Base-by-base conservation (phyloP, 2,329 filamentous ascomycete genomes). In the Graphilbum sp. region DNA sequence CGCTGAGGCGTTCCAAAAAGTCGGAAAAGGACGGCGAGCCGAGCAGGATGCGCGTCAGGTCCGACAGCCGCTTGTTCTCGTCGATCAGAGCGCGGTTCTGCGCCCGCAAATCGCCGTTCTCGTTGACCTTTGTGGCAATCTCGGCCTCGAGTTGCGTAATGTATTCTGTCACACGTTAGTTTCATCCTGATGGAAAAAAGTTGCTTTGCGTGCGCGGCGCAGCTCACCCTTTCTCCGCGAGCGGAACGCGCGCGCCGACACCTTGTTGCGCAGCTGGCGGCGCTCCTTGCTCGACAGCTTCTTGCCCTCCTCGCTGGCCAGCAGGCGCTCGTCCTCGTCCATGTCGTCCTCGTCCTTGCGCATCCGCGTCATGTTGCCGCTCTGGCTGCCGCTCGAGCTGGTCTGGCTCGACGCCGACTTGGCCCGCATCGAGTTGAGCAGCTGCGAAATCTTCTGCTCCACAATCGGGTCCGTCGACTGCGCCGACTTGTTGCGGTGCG, bases 251-350 rank as follows among this genome's bases (percentile, higher is more conserved):
- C 90, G 84, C 45, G 90, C 90, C 32, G 90, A 98, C 5, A 98
- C 90, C 63, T 98, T 98, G 72, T 98, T 98, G 46, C 90, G 76
- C n/a, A 98, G 71, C 60, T 96, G 90, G 48, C 90, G 79, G 43
- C 90, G 79, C 61, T 96, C 87, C 64, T 96, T 96, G 67, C 85
- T 93, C 60, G 79, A 90, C n/a, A 98, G 72, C 66, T 95, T 95
- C 77, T 98, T 98, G 51, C 88, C 90, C 61, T 95, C 88, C 52
- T 98, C 90, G 43, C 86, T 95, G n/a, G 85, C 85, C 18, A 95
- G 67, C 10, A 95, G 67, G 47, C 84, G 73, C 67, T 96, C 90
- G 50, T 96, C 90, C 57, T 95, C 88, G 50, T 98, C 90, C 88
- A 98, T 96, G 38, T 96, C 88, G 44, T 95, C 87, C 51, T 96